Evolutionary conservation across 2,329 filamentous ascomycete genomes (phyloP).

Genomic region (Exserohilum turcica): DNA sequence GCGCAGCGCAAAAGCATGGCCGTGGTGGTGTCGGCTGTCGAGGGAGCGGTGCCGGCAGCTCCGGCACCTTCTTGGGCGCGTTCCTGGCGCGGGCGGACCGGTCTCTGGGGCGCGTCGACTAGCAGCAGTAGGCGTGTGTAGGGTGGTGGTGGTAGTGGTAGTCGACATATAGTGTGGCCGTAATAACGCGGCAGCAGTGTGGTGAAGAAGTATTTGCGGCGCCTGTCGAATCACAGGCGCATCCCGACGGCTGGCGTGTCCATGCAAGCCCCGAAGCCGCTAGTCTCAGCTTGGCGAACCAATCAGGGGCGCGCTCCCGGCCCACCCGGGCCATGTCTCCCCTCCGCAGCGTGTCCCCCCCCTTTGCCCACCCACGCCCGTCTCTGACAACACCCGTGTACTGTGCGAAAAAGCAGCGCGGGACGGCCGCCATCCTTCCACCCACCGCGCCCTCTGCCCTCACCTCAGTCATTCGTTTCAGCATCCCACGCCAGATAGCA

Average conservation of each 20-base stretch:
- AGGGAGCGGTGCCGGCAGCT: not conserved
- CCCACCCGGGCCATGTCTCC: not conserved
- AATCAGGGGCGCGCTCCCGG: conserved; percentile 13
- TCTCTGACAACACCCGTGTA: conserved; percentile 20
- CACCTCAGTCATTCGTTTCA: conserved; percentile 50
- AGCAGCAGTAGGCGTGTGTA: no score
- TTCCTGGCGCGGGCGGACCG: not conserved
- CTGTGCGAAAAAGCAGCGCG: conserved; percentile 18
- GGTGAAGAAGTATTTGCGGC: not conserved
- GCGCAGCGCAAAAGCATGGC: conserved; percentile 1
- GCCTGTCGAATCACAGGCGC: conserved; percentile 13
- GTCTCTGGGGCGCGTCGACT: no score
- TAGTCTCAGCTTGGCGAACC: conserved; percentile 14
- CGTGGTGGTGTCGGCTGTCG: not conserved
- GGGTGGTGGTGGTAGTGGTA: no score
- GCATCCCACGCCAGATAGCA: conserved; percentile 16
- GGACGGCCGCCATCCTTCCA: conserved; percentile 23
- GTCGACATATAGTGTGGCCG: no score
- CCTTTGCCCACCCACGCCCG: conserved; percentile 19
- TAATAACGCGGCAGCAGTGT: no score
- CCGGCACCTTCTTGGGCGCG: not conserved
- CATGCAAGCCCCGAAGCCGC: conserved; percentile 1
- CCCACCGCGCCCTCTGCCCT: conserved; percentile 26
- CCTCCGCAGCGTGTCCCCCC: conserved; percentile 2
- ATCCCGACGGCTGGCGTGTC: conserved; percentile 5